These are phyloP conservation scores for Mycena galericulata DNA, from an alignment of 768 basidiomycete species.

Conservation along the genomic window DNA sequence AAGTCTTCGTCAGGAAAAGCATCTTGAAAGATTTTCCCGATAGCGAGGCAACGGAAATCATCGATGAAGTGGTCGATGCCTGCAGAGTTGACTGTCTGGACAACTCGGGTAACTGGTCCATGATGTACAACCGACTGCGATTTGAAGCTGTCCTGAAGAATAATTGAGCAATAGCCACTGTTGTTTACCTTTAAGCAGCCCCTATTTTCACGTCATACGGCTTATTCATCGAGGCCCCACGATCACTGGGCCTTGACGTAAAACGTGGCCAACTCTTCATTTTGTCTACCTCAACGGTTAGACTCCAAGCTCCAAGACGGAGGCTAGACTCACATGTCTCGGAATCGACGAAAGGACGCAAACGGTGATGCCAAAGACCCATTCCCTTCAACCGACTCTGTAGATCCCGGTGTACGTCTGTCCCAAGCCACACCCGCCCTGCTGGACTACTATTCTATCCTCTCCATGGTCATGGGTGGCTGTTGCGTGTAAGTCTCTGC, in stretches of 20 bases:
- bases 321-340: slow-evolving; percentile 33
- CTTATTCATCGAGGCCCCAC: neutral
- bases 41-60: slow-evolving; percentile 66
- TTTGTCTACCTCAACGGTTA: too few species aligned
- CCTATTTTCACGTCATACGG: slow-evolving; percentile 6
- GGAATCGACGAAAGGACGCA: slow-evolving; percentile 33
- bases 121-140: slow-evolving; percentile 81
- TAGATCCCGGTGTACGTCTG: slow-evolving; percentile 44
- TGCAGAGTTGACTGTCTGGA: slow-evolving; percentile 69
- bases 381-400: slow-evolving; percentile 5
- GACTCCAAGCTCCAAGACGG: neutral
- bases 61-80: slow-evolving; percentile 70
- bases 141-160: slow-evolving; percentile 63
- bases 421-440: slow-evolving; percentile 50
- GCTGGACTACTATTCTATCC: slow-evolving; percentile 54
- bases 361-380: slow-evolving; percentile 10
- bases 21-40: slow-evolving; percentile 68
- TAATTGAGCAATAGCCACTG: neutral
- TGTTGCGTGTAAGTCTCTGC: slow-evolving; percentile 78
- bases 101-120: slow-evolving; percentile 68
- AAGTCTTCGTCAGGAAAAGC: slow-evolving; percentile 70
- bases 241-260: slow-evolving; percentile 17
- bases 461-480: slow-evolving; percentile 81
- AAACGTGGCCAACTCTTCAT: slow-evolving; percentile 23
- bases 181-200: slow-evolving; percentile 11